These are phyloP conservation scores for Seiridium unicorne DNA, from an alignment of 2,329 filamentous ascomycete species.

Conservation along the genomic window DNA sequence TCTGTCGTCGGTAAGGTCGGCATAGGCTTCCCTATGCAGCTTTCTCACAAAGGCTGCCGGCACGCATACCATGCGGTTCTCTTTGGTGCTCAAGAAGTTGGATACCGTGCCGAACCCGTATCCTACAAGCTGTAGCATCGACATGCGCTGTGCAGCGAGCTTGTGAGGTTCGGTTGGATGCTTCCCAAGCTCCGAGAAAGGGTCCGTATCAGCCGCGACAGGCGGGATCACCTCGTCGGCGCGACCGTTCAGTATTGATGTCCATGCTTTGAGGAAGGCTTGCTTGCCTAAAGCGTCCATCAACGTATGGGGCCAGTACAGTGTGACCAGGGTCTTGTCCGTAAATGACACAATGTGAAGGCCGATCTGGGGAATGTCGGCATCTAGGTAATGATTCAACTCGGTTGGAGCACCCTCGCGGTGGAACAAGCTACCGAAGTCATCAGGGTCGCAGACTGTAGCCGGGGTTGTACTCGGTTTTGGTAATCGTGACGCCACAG, in stretches of 20 bases:
- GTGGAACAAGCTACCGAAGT: conserved; percentile 21
- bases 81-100: conserved; percentile 25
- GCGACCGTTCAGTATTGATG: conserved; percentile 32
- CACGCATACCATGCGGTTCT: conserved; percentile 35
- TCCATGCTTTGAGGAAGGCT: conserved; percentile 39
- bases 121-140: conserved; percentile 16
- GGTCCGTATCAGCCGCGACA: conserved; percentile 26
- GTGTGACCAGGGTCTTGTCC: conserved; percentile 37
- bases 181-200: conserved; percentile 24
- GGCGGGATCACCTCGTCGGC: conserved; percentile 31
- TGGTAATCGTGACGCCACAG: conserved; percentile 29
- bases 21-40: conserved; percentile 21
- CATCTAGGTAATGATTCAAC: conserved; percentile 33
- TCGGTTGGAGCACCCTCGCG: conserved; percentile 18
- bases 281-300: conserved; percentile 37
- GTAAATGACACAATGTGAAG: conserved; percentile 40
- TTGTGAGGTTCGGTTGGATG: conserved; percentile 21
- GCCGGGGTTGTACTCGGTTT: conserved; percentile 17
- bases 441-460: conserved; percentile 20
- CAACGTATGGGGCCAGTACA: conserved; percentile 38
- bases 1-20: conserved; percentile 17
- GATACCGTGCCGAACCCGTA: conserved; percentile 27
- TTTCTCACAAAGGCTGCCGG: conserved; percentile 24
- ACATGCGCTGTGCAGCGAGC: conserved; percentile 16
- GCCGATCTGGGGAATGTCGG: conserved; percentile 37